Base-by-base conservation (phyloP, 805 yeast genomes). In the Saccharomycopsis synnaedendra region DNA sequence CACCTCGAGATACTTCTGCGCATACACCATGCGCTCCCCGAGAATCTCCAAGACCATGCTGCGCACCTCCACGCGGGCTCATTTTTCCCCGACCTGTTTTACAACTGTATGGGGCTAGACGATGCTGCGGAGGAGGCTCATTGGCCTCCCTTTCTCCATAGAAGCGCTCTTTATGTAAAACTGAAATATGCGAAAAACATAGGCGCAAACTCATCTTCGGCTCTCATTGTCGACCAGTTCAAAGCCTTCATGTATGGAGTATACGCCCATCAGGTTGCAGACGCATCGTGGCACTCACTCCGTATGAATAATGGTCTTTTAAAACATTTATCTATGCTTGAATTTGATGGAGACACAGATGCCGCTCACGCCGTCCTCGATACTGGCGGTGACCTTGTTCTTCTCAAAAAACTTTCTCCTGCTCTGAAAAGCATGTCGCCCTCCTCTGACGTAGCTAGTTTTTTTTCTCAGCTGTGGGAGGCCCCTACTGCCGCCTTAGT, bases 31-130 rank as follows among this genome's bases (percentile, higher is more conserved):
- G 48, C 46, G 7, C 54, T 74, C 0, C 73, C 77, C 0, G 47
- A 53, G 3, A 65, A 65, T 3, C 49, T 70, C 2, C 56, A 59
- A 31, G 54, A 53, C 3, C 59, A 56, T 32, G 41, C 56, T 3
- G 58, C 67, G 3, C 67, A 60, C 42, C 54, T 71, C n/a, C 60
- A 74, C 10, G 72, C 82, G 0, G 88, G 87, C 0, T 70, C 83
- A 0, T 81, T 82, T 57, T 77, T 75, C 56, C 88, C 88, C 0
- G 88, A 82, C 58, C 76, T 82, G 0, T 75, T 80, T 56, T 82
- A 82, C 59, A 67, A 73, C 35, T 82, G 87, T 58, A 61, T 72
- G 44, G 76, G 74, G 3, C 56, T 61, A 30, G 65, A 74, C 3
- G 68, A 70, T 7, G 70, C 71, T 3, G 82, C 84, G 3, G 88